These are phyloP conservation scores for Cudoniella acicularis DNA, from an alignment of 495 filamentous ascomycete species.

Conservation along the genomic window DNA sequence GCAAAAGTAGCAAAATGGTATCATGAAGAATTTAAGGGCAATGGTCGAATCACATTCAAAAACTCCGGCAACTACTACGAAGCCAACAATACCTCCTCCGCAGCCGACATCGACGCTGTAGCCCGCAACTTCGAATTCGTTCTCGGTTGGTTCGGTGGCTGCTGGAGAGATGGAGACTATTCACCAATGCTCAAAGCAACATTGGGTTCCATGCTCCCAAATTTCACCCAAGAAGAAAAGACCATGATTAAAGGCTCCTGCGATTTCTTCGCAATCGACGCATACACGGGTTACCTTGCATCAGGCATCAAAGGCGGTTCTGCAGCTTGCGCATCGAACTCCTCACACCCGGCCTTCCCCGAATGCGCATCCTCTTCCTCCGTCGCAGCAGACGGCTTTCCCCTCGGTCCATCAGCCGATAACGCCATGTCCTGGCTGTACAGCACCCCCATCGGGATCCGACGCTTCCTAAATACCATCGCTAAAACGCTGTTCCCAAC, in stretches of 20 bases:
- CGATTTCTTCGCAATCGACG: constrained; percentile 42
- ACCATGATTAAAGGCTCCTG: constrained; percentile 45
- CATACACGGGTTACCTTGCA: constrained; percentile 30
- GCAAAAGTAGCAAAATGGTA: constrained; percentile 59
- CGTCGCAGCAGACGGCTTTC: constrained; percentile 29
- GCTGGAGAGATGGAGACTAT: constrained; percentile 52
- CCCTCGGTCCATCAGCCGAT: constrained; percentile 38
- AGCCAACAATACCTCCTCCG: constrained; percentile 49
- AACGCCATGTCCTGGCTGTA: constrained; percentile 37
- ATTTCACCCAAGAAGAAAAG: constrained; percentile 60
- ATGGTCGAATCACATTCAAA: constrained; percentile 57
- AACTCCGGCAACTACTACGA: constrained; percentile 56
- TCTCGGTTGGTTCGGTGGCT: constrained; percentile 66
- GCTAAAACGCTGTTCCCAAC: constrained; percentile 41
- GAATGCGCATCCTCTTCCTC: constrained; percentile 30
- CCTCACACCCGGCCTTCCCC: constrained; percentile 35
- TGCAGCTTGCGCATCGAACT: constrained; percentile 35
- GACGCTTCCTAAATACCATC: constrained; percentile 38
- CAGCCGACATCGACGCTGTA: constrained; percentile 51
- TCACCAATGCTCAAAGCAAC: constrained; percentile 68
- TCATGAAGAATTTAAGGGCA: constrained; percentile 61
- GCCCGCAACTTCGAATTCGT: constrained; percentile 59
- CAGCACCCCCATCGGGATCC: constrained; percentile 35
- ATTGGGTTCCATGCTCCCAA: constrained; percentile 62
- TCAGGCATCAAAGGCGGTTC: constrained; percentile 24